Base-by-base conservation (phyloP, 495 filamentous ascomycete species). In the Penicillium canariense region DNA sequence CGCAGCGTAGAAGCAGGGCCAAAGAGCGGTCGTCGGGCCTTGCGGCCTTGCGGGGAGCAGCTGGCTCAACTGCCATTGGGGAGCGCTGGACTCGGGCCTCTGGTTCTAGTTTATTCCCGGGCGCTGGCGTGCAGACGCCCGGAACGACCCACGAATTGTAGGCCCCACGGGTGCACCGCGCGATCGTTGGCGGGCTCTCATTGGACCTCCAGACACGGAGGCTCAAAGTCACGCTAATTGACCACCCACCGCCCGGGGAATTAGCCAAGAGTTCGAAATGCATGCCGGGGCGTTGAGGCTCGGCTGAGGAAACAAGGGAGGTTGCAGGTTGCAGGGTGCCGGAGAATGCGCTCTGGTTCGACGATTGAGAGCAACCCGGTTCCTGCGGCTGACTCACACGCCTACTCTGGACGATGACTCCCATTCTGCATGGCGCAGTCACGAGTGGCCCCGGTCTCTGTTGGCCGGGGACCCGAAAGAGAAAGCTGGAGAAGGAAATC, bases 1-100 rank as follows among this genome's bases (percentile, higher is more conserved):
- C 25, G 10, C 11, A 10, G 32, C 28, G 38, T 25, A 34, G 38
- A 49, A 40, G 15, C 44, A 52, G 42, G 27, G 14, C 2, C 42
- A 53, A 56, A 52, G 23, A 28, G 58, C 53, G 52, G 58, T 56
- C 50, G 32, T 25, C 17, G 17, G n/a, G n/a, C n/a, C n/a, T n/a
- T n/a, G n/a, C n/a, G n/a, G n/a, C n/a, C 11, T 25, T n/a, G 7
- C 20, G 23, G 17, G 38, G 36, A 22, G 36, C 36, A 39, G 7
- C 18, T 22, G 38, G 38, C 38, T 42, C 25, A 22, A 22, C 38
- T 23, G 6, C 11, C 14, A 42, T 4, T 25, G 12, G 36, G 11
- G 38, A n/a, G n/a, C n/a, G n/a, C n/a, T n/a, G n/a, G n/a, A n/a
- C n/a, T n/a, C n/a, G n/a, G n/a, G n/a, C n/a, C n/a, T n/a, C n/a